Evolutionary conservation across 2,329 filamentous ascomycete genomes (phyloP).

Genomic region (Clathrospora elynae): DNA sequence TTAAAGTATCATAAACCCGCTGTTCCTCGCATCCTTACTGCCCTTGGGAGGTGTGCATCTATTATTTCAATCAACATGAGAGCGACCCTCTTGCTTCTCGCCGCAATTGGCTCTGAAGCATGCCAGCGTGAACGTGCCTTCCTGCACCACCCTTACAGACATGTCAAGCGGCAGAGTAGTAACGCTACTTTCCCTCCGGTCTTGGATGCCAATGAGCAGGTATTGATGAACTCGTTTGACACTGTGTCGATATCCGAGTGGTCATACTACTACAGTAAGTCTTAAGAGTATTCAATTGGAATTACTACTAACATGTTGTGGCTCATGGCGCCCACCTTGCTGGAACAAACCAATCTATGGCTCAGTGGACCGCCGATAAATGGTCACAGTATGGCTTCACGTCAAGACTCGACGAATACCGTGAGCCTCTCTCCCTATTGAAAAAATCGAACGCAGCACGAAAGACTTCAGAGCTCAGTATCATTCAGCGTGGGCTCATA

Average conservation of each 20-base stretch:
- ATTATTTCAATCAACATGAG: conserved; percentile 30
- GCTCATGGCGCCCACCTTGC: conserved; percentile 45
- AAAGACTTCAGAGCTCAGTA: too few relatives aligned
- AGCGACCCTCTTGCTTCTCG: conserved; percentile 29
- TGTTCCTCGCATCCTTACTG: conserved; percentile 5
- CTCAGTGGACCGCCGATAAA: conserved; percentile 49
- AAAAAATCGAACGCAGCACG: too few relatives aligned
- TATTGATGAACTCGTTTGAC: conserved; percentile 51
- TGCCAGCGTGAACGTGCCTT: conserved; percentile 42
- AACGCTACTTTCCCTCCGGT: conserved; percentile 40
- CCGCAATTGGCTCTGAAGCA: conserved; percentile 40
- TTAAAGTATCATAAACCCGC: conserved; percentile 17
- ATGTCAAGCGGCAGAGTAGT: conserved; percentile 35
- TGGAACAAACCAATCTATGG: conserved; percentile 45
- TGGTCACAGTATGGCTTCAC: conserved; percentile 46
- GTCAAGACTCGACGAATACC: conserved; percentile 47
- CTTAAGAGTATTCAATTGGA: neutral
- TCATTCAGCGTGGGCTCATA: too few relatives aligned
- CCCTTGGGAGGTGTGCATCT: conserved; percentile 6
- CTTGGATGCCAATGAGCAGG: conserved; percentile 45
- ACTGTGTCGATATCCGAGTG: conserved; percentile 47
- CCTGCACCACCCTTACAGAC: conserved; percentile 26
- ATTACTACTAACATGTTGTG: conserved; percentile 15
- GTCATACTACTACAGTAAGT: conserved; percentile 48
- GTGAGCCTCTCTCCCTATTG: conserved; percentile 16